Conservation (phyloP, 2,329 filamentous ascomycete genomes). For the Endoconidiophora laricicola region DNA sequence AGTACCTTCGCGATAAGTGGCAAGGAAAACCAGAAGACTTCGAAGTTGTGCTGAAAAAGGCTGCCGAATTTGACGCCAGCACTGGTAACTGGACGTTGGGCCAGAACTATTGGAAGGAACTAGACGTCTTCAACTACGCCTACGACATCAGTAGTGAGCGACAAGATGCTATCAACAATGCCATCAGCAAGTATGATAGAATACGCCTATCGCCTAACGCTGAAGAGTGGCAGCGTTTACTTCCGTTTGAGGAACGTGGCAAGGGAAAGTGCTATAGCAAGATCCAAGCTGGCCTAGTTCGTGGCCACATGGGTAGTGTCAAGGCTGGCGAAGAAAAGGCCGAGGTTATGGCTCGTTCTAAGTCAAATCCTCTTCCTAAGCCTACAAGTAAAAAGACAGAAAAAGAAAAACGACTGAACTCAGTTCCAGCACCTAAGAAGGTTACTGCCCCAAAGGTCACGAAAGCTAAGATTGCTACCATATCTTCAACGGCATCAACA, state of each 20-base stretch:
- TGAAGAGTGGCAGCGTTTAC: conserved; percentile 43
- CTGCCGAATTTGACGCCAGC: conserved; percentile 33
- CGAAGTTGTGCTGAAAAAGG: conserved; percentile 37
- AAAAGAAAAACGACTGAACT: conserved; percentile 37
- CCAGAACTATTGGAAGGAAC: conserved; percentile 42
- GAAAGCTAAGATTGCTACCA: conserved; percentile 1
- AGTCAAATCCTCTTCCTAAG: conserved; percentile 35
- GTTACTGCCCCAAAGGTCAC: conserved; percentile 16
- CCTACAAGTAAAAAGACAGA: conserved; percentile 38
- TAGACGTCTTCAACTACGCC: conserved; percentile 46
- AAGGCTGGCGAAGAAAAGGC: conserved; percentile 21
- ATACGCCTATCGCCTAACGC: conserved; percentile 38
- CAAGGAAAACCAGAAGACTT: conserved; percentile 37
- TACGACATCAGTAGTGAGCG: conserved; percentile 38
- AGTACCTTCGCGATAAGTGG: conserved; percentile 34
- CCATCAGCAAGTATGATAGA: conserved; percentile 42
- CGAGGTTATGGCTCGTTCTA: conserved; percentile 28
- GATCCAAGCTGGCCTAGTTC: conserved; percentile 41
- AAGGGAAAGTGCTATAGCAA: conserved; percentile 43
- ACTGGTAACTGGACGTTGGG: conserved; percentile 38
- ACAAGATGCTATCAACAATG: conserved; percentile 44
- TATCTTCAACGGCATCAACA: background rate
- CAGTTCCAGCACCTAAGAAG: conserved; percentile 17
- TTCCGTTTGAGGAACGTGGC: conserved; percentile 39
- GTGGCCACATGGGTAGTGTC: conserved; percentile 25